phyloP scores from a whole-genome alignment of 2,329 filamentous ascomycete genomes.

The Zymoseptoria tritici region DNA sequence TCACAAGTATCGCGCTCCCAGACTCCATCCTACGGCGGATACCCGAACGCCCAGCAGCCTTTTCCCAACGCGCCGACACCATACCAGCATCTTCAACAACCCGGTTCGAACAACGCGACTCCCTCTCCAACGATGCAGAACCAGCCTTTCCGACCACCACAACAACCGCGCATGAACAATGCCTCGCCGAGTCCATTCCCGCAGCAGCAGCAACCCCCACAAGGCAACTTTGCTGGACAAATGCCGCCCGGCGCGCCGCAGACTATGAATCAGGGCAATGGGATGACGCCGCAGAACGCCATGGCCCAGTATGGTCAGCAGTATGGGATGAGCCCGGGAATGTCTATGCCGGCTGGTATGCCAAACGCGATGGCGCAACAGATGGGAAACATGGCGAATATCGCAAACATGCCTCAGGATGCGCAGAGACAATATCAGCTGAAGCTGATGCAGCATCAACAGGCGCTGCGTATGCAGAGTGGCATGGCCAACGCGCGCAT shows the following conservation, averaged over 20 bases:
- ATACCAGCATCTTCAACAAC: constrained; percentile 69
- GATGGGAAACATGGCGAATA: constrained; percentile 22
- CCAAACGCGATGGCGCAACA: constrained; percentile 30
- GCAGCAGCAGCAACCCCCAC: constrained; percentile 19
- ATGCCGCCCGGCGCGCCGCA: constrained; percentile 24
- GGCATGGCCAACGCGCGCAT: constrained; percentile 25
- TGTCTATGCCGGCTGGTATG: constrained; percentile 24
- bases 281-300: constrained; percentile 20
- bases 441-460: constrained; percentile 70
- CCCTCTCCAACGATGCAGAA: constrained; percentile 89
- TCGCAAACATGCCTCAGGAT: constrained; percentile 41
- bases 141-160: constrained; percentile 60
- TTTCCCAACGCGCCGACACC: constrained; percentile 57
- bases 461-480: constrained; percentile 46
- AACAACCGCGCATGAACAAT: constrained; percentile 62
- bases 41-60: constrained; percentile 52
- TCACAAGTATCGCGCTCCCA: constrained; percentile 80
- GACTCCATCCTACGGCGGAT: constrained; percentile 60
- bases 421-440: constrained; percentile 80
- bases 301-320: constrained; percentile 36
- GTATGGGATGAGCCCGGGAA: constrained; percentile 27
- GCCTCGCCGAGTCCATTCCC: constrained; percentile 82
- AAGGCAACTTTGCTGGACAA: constrained; percentile 37
- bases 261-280: constrained; percentile 11
- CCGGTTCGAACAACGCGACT: constrained; percentile 74